A percentile compares a stretch with the other conserved stretches of the same genome.
phyloP scores from a whole-genome alignment of 106 monocot genomes.

The Apostasia ramifera region DNA sequence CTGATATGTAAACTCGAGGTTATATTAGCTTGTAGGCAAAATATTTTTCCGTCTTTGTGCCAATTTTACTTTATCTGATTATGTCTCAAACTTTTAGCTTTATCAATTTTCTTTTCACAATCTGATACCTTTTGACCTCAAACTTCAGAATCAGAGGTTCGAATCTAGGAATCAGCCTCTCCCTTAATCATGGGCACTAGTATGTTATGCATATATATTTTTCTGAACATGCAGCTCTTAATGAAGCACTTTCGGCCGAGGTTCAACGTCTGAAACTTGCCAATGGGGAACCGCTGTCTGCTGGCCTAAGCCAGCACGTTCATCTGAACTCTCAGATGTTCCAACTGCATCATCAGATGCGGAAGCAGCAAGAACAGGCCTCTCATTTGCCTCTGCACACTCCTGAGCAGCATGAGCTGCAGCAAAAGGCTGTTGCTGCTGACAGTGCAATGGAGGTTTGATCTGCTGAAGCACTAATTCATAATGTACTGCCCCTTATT shows the following conservation, averaged over 20 bases:
- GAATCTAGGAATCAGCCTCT: too few species aligned
- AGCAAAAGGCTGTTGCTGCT: not conserved
- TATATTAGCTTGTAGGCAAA: too few species aligned
- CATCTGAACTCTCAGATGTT: slow-evolving; percentile 49
- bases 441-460: not conserved
- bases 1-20: too few species aligned
- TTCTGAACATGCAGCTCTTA: slow-evolving; percentile 33
- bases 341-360: slow-evolving; percentile 43
- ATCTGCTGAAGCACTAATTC: not conserved
- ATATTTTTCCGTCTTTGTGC: too few species aligned
- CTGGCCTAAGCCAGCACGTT: slow-evolving; percentile 57
- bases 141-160: not conserved
- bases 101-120: too few species aligned
- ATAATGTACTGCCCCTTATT: too few species aligned
- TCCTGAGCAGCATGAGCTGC: not conserved
- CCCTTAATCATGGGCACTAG: not conserved
- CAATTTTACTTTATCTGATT: too few species aligned
- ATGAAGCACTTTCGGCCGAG: slow-evolving; percentile 65
- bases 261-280: slow-evolving; percentile 80
- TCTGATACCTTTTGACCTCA: not conserved
- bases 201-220: not conserved
- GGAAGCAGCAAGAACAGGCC: slow-evolving; percentile 38
- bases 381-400: slow-evolving; percentile 12
- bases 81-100: too few species aligned
- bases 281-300: slow-evolving; percentile 37